A percentile compares a stretch with the other conserved stretches of the same genome.
Conservation (phyloP, 2,329 filamentous ascomycete genomes). For the Aspergillus pseudonomiae region DNA sequence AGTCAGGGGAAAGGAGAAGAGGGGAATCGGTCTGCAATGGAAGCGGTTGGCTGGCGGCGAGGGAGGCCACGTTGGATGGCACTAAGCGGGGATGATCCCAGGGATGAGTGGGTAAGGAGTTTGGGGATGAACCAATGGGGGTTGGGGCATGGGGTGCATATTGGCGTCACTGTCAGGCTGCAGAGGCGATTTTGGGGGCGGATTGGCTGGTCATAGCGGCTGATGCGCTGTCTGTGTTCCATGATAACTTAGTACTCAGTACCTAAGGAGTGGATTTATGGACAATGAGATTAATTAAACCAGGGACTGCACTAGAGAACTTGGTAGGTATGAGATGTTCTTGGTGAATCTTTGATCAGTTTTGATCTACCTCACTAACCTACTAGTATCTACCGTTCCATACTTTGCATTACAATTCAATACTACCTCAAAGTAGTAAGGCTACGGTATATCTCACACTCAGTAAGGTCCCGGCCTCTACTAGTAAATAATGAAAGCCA, state of each 20-base stretch:
- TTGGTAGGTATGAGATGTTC: neutral
- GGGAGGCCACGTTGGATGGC: conserved; percentile 27
- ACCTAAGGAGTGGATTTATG: neutral
- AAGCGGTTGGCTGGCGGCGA: conserved; percentile 22
- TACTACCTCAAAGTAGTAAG: too few relatives aligned
- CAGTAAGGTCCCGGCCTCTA: neutral
- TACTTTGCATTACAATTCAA: too few relatives aligned
- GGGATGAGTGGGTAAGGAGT: neutral
- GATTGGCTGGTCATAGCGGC: conserved; percentile 21
- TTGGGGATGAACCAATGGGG: conserved; percentile 11
- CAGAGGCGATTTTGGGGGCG: conserved; percentile 11
- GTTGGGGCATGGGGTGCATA: neutral
- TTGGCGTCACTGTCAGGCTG: conserved; percentile 3
- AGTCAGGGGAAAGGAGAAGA: conserved; percentile 12
- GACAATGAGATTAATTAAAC: neutral
- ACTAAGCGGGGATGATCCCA: conserved; percentile 19
- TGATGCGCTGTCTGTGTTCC: conserved; percentile 16
- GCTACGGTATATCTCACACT: neutral
- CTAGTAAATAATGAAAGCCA: neutral
- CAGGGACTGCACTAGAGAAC: neutral
- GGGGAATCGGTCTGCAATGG: conserved; percentile 18
- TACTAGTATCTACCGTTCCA: neutral
- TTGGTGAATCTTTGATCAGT: neutral
- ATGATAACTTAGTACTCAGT: neutral
- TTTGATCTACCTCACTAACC: neutral